These are phyloP conservation scores for Colletotrichum acutatum DNA, from an alignment of 2,329 filamentous ascomycete species.

Conservation along the genomic window DNA sequence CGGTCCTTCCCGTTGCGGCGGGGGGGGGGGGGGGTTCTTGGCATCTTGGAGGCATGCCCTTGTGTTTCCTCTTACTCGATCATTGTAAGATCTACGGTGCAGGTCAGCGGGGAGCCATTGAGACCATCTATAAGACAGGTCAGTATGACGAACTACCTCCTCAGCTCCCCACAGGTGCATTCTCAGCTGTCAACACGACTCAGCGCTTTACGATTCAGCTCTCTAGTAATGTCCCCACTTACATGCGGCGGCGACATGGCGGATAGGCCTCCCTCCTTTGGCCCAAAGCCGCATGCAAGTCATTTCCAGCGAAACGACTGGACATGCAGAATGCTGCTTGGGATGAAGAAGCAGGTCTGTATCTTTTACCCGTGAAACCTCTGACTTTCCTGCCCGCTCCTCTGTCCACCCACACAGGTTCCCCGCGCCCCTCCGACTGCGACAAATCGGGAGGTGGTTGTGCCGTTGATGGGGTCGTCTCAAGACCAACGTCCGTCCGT, in stretches of 20 bases:
- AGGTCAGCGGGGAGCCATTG: not conserved
- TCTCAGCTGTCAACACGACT: not conserved
- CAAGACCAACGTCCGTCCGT: not conserved
- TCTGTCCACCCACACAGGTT: not conserved
- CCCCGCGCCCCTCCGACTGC: not conserved
- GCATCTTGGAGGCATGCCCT: not conserved
- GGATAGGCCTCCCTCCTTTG: not conserved
- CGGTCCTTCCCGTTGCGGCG: not conserved
- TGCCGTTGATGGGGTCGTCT: slow-evolving; percentile 1
- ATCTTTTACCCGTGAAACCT: not conserved
- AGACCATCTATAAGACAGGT: not conserved
- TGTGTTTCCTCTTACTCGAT: not conserved
- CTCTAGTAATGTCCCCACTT: not conserved
- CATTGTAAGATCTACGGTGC: not conserved
- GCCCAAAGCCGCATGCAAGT: not conserved
- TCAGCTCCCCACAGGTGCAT: not conserved
- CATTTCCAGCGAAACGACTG: not conserved
- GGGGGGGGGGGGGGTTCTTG: not conserved
- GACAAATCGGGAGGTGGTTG: not conserved
- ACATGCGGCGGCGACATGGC: not conserved
- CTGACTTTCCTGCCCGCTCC: not conserved
- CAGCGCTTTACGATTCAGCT: not conserved
- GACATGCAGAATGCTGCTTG: not conserved
- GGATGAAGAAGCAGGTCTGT: not conserved
- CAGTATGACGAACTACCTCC: not conserved